Conservation (phyloP, 2,329 filamentous ascomycete genomes). For the Aspergillus niger region DNA sequence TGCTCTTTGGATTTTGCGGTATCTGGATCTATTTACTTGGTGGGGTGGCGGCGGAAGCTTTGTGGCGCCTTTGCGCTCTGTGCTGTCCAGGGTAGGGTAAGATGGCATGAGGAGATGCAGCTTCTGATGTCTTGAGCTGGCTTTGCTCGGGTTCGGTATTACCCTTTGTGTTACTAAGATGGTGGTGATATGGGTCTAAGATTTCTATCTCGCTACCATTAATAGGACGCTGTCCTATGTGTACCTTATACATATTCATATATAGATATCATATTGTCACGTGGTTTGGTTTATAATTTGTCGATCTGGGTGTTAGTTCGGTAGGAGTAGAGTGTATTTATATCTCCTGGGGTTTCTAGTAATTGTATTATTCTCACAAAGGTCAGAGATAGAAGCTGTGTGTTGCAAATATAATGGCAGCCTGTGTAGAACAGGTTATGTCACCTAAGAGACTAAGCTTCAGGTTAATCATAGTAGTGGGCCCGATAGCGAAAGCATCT, state of each 20-base stretch:
- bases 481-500: no score
- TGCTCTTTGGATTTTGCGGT: neutral
- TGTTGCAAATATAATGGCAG: no score
- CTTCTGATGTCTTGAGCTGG: neutral
- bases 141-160: neutral
- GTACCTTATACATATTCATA: conserved; percentile 18
- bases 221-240: conserved; percentile 9
- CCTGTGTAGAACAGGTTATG: no score
- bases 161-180: neutral
- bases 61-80: neutral
- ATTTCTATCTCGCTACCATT: neutral
- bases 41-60: neutral
- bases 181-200: neutral
- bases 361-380: no score
- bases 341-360: no score
- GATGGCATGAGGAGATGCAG: no score
- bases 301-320: neutral
- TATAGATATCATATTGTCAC: conserved; percentile 11
- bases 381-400: no score
- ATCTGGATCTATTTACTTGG: neutral
- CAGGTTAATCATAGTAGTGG: no score
- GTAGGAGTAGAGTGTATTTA: neutral
- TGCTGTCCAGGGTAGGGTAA: no score
- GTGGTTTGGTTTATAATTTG: neutral
- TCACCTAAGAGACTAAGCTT: no score